A percentile compares a stretch with the other conserved stretches of the same genome.
These are phyloP conservation scores for Botrytis medusae DNA, from an alignment of 2,329 filamentous ascomycete species.

Conservation along the genomic window DNA sequence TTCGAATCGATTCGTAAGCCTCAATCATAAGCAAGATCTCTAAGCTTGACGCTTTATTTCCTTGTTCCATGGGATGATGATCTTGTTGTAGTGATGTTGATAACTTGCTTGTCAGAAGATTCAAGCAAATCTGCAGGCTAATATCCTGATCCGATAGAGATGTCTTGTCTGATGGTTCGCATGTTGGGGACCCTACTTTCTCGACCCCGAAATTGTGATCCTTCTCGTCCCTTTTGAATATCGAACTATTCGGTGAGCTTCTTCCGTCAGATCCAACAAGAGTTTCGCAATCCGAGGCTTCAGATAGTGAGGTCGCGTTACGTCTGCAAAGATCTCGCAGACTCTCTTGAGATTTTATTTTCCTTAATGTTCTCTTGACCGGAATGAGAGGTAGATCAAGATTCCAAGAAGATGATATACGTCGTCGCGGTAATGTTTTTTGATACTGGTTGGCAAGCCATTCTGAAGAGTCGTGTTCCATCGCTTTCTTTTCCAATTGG, in stretches of 20 bases:
- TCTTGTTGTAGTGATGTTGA: constrained; percentile 30
- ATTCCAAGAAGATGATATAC: constrained; percentile 21
- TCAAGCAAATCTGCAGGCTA: constrained; percentile 35
- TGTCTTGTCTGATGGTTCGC: constrained; percentile 1
- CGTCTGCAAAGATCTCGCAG: constrained; percentile 33
- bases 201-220: not conserved
- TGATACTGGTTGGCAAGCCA: constrained; percentile 33
- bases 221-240: constrained; percentile 1
- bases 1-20: constrained; percentile 35
- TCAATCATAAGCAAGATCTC: constrained; percentile 40
- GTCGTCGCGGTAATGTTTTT: constrained; percentile 26
- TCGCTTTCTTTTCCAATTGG: constrained; percentile 31
- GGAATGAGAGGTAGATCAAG: constrained; percentile 19
- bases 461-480: constrained; percentile 27
- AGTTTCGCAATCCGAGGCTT: constrained; percentile 23
- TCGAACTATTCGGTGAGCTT: constrained; percentile 8
- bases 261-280: constrained; percentile 27
- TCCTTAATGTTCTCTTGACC: constrained; percentile 29
- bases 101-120: constrained; percentile 36
- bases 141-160: constrained; percentile 27
- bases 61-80: constrained; percentile 24
- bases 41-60: constrained; percentile 33
- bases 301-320: constrained; percentile 12
- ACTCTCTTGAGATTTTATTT: constrained; percentile 37
- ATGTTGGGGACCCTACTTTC: not conserved